Evolutionary conservation across 1,284 basidiomycete genomes (phyloP).

Genomic region (Volvariella volvacea): DNA sequence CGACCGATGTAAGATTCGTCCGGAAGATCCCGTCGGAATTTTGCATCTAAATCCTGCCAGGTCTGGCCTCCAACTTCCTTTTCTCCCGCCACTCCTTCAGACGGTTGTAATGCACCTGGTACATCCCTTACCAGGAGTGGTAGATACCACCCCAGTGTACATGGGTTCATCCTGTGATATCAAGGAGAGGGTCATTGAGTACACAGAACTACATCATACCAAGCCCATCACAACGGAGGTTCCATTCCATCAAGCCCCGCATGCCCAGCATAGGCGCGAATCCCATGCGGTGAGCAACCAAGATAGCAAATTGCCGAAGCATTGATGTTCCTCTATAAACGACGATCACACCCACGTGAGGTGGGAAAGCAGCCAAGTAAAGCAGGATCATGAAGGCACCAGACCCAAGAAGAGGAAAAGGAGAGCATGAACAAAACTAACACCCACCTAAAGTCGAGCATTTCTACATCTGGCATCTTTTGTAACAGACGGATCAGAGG

Average conservation of each 20-base stretch:
- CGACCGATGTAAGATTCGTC: conserved; percentile 82
- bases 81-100: conserved; percentile 27
- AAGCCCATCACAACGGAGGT: conserved; percentile 6
- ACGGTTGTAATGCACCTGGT: conserved; percentile 62
- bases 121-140: conserved; percentile 72
- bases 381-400: too few relatives aligned
- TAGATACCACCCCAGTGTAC: conserved; percentile 90
- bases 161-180: conserved; percentile 75
- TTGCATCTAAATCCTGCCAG: conserved; percentile 75
- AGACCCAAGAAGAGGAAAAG: background rate
- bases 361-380: too few relatives aligned
- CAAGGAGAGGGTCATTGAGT: background rate
- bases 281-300: conserved; percentile 6
- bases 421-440: conserved; percentile 6
- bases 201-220: conserved; percentile 6
- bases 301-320: conserved; percentile 2
- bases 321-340: too few relatives aligned
- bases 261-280: too few relatives aligned
- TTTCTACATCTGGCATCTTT: conserved; percentile 73
- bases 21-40: conserved; percentile 84
- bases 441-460: conserved; percentile 84
- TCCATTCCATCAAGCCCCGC: too few relatives aligned
- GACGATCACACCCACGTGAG: too few relatives aligned
- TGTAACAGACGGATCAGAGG: conserved; percentile 65
- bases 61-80: conserved; percentile 25